Evolutionary conservation across 2,329 filamentous ascomycete genomes (phyloP), one percentile per base, ranked within the genome.

Genomic region (Salinomyces thailandicus): DNA sequence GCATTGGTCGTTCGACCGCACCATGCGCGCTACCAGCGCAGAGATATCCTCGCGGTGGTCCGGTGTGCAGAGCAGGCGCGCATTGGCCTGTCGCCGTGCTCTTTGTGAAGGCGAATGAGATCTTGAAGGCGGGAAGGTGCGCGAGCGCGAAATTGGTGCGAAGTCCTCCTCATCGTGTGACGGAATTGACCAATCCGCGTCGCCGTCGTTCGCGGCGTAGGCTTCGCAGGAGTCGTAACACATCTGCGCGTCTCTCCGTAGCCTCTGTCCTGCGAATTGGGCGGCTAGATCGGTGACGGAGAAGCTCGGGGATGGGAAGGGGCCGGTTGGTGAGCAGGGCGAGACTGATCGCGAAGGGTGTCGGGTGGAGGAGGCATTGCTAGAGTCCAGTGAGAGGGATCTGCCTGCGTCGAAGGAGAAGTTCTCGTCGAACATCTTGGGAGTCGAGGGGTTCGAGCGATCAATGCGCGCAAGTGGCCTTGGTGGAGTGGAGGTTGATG

Each of bases 1-100:
- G 52, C 64, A 67, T 40, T 68, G 64, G 39, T 66, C 59, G 33
- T 58, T 53, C 22, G 48, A 45, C 2, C 60, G 47, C 35, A 65
- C 53, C 57, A 67, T 65, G 39, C 57, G 57, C 40, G 59, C 48
- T 16, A 66, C 61, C 12, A 68, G 54, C 17, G 52, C 50, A 9
- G 60, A 56, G 30, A 67, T 62, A 46, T 66, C 62, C 16, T 55
- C 54, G 22, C 58, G 49, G 40, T 64, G 61, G 4, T 58, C 50
- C 15, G 50, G 27, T 38, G 50, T 55, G 56, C 61, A 66, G 35
- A 66, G 59, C 42, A 63, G 45, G 31, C 61, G 55, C 19, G 57
- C 56, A 47, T 56, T 61, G 16, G 52, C 47, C 43, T 67, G 64
- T 27, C 64, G 56, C 38, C 60, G 60, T 48, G 57, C 52, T 22